phyloP scores from a whole-genome alignment of 257 asterid genomes.

The Perilla frutescens region DNA sequence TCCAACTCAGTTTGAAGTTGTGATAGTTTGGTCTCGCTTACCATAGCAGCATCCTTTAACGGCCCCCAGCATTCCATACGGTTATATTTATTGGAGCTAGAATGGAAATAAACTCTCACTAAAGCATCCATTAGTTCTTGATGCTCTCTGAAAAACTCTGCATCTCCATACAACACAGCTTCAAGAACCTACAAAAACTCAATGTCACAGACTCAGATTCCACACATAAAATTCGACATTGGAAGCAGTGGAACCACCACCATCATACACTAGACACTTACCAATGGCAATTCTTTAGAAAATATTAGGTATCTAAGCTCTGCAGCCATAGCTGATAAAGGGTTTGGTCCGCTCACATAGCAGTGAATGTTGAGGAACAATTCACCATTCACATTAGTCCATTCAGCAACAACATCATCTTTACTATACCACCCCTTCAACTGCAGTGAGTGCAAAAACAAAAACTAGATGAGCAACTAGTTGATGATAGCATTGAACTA shows the following conservation, averaged over 20 bases:
- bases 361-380: slow-evolving; percentile 86
- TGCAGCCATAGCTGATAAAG: slow-evolving; percentile 74
- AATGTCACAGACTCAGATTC: not conserved
- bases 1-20: not conserved
- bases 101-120: slow-evolving; percentile 87
- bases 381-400: slow-evolving; percentile 77
- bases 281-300: slow-evolving; percentile 96
- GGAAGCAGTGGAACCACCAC: no score
- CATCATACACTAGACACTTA: slow-evolving; percentile 32
- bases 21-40: slow-evolving; percentile 26
- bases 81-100: slow-evolving; percentile 78
- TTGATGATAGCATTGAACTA: not conserved
- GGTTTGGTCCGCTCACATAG: slow-evolving; percentile 80
- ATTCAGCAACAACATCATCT: slow-evolving; percentile 94
- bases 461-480: not conserved
- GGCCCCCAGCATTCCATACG: slow-evolving; percentile 93
- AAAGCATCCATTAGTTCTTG: slow-evolving; percentile 73
- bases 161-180: slow-evolving; percentile 85
- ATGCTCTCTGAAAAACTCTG: slow-evolving; percentile 64
- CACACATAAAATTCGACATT: no score
- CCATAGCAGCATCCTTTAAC: slow-evolving; percentile 80
- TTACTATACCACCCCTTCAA: slow-evolving; percentile 85
- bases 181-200: slow-evolving; percentile 67
- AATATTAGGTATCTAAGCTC: slow-evolving; percentile 89
- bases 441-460: slow-evolving; percentile 44